Evolutionary conservation across 2,329 filamentous ascomycete genomes (phyloP), one percentile per base, ranked within the genome.

Genomic region (Beauveria brongniartii): DNA sequence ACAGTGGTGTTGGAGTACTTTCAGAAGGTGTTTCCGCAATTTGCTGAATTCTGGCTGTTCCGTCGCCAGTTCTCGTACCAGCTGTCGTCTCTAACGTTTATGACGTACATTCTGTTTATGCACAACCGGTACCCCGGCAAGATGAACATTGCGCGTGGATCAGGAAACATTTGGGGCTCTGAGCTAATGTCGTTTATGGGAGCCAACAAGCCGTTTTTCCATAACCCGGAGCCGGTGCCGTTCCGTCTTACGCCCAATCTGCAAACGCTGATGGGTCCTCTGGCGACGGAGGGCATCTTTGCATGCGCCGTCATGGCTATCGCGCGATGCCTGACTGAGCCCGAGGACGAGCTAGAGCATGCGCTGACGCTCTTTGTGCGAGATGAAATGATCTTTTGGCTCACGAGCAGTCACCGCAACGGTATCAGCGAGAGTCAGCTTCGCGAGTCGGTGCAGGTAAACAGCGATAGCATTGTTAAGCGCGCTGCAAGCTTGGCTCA

Each of bases 31-130:
- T 97, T 94, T 76, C 89, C 92, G 34, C 88, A 90, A 64, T 99
- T 91, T 74, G 85, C 90, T 51, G 92, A 97, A 69, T 97, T 97
- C 80, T 99, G 93, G 92, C 84, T 99, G 62, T 99, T 99, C 90
- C 90, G 94, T 62, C 88, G 92, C 62, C 92, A 96, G 66, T 96
- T 99, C 77, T 90, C 91, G 24, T 97, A 97, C 78, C 94, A 99
- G 75, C 87, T 96, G 64, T 93, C 94, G 22, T 86, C 92, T 1
- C 82, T 97, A 65, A 96, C 94, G 1, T 99, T 99, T 77, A 96
- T 99, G 89, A 97, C 94, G 4, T 99, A 97, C 72, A 89, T 97
- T 62, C 88, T 99, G 78, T 93, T 93, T 77, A 97, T 99, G 86
- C 91, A 93, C 72, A 91, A 91, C 72, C 90, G 94, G 34, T 96